A percentile compares a stretch with the other conserved stretches of the same genome.
These are phyloP conservation scores for Xanthoparmelia taractica DNA, from an alignment of 495 filamentous ascomycete species.

Conservation along the genomic window DNA sequence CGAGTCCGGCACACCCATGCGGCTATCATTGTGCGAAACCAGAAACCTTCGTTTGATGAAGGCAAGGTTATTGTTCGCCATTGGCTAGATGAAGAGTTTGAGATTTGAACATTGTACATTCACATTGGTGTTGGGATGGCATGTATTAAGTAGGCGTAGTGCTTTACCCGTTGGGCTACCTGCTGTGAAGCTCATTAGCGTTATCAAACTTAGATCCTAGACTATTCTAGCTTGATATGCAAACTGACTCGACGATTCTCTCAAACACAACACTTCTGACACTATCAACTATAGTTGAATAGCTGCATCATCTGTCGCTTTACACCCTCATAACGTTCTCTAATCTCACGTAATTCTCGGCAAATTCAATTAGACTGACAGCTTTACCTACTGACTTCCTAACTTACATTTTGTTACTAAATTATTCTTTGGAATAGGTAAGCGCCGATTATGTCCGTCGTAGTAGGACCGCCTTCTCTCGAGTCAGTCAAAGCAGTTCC, in stretches of 20 bases:
- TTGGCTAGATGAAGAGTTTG: conserved; percentile 72
- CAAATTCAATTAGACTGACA: neutral
- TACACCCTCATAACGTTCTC: neutral
- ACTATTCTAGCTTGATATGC: too few species aligned
- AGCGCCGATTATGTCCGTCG: neutral
- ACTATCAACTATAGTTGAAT: neutral
- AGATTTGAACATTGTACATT: conserved; percentile 39
- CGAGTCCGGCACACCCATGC: conserved; percentile 74
- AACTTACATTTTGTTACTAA: too few species aligned
- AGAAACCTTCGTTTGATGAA: conserved; percentile 58
- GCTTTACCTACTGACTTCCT: neutral
- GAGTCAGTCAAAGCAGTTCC: neutral
- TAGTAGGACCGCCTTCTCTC: neutral
- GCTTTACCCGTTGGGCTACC: too few species aligned
- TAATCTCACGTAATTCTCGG: neutral
- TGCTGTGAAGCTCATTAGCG: neutral
- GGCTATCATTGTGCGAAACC: conserved; percentile 73
- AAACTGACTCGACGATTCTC: neutral
- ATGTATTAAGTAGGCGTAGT: too few species aligned
- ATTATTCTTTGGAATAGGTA: neutral
- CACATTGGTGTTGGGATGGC: too few species aligned
- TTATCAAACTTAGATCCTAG: neutral
- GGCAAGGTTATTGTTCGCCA: conserved; percentile 72
- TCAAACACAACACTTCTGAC: neutral
- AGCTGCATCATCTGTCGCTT: neutral